These are phyloP conservation scores for Diplodia intermedia DNA, from an alignment of 2,329 filamentous ascomycete genomes.

Conservation along the genomic window DNA sequence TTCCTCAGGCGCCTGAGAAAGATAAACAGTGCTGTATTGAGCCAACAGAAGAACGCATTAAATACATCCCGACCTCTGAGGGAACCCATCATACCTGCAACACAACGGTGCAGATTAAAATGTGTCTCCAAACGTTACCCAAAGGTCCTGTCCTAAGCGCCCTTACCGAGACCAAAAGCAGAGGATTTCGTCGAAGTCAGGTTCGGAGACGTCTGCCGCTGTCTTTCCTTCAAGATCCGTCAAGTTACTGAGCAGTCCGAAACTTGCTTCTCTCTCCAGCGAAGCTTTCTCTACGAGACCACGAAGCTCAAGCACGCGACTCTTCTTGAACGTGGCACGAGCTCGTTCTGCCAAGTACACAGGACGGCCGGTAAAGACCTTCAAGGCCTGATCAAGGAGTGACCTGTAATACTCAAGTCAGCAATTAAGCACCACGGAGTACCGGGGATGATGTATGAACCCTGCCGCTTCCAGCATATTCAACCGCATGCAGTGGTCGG, in stretches of 20 bases:
- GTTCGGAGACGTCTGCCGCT: background rate
- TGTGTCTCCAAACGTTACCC: too few relatives aligned
- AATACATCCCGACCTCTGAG: background rate
- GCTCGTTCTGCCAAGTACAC: constrained; percentile 21
- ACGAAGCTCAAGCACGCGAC: background rate
- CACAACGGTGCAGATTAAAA: background rate
- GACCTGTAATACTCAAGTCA: background rate
- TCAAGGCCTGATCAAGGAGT: constrained; percentile 12
- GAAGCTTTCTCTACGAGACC: background rate
- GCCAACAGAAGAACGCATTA: background rate
- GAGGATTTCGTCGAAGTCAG: constrained; percentile 27
- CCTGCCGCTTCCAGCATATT: constrained; percentile 8
- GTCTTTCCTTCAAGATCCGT: background rate
- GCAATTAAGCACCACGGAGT: background rate
- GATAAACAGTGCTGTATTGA: background rate
- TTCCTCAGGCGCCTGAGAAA: too few relatives aligned
- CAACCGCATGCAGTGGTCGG: constrained; percentile 32
- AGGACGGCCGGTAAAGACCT: background rate
- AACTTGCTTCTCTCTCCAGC: background rate
- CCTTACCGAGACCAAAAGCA: constrained; percentile 30
- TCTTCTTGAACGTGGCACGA: constrained; percentile 23
- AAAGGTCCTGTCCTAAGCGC: too few relatives aligned
- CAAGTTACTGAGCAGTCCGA: background rate
- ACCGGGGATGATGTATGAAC: background rate
- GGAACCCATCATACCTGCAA: background rate